Evolutionary conservation across 1,284 basidiomycete species (phyloP).

Genomic region (Pascua guehoae): DNA sequence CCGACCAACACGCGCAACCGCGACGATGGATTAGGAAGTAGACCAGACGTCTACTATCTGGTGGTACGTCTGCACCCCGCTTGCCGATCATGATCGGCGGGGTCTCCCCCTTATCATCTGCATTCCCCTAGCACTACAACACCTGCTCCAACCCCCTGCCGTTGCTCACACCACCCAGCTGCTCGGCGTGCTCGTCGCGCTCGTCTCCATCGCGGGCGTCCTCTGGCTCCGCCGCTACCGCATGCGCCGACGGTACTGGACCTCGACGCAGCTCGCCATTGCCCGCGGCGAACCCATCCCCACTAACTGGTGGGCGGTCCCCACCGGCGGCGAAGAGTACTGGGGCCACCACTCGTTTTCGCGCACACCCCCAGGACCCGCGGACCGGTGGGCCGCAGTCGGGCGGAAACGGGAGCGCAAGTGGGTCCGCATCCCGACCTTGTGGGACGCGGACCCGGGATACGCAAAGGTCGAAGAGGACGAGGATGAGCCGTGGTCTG

Average conservation of each 20-base stretch:
- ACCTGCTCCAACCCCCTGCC: background rate
- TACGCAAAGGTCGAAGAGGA: background rate
- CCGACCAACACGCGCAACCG: too few relatives aligned
- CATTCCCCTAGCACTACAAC: background rate
- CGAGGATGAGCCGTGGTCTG: too few relatives aligned
- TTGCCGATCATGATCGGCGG: background rate
- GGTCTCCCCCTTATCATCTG: background rate
- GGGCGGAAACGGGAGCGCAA: constrained; percentile 5
- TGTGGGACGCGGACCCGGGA: constrained; percentile 19
- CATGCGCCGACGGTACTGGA: constrained; percentile 35
- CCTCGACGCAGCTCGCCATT: constrained; percentile 36
- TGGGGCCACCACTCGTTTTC: background rate
- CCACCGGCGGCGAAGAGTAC: constrained; percentile 1
- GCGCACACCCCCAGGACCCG: background rate
- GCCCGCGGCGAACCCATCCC: constrained; percentile 34
- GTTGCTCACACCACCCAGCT: constrained; percentile 25
- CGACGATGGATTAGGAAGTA: background rate
- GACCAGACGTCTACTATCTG: constrained; percentile 16
- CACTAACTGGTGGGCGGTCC: constrained; percentile 5
- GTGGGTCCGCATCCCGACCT: constrained; percentile 27
- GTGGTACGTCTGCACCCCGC: constrained; percentile 9
- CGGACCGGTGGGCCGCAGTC: constrained; percentile 1
- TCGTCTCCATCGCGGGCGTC: constrained; percentile 31
- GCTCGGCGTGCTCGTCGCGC: constrained; percentile 38
- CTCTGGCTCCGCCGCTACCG: constrained; percentile 31